Percentiles rank a stretch among this genome's conserved stretches.
phyloP scores from a whole-genome alignment of 257 asterid genomes.

The Orobanche coerulescens region DNA sequence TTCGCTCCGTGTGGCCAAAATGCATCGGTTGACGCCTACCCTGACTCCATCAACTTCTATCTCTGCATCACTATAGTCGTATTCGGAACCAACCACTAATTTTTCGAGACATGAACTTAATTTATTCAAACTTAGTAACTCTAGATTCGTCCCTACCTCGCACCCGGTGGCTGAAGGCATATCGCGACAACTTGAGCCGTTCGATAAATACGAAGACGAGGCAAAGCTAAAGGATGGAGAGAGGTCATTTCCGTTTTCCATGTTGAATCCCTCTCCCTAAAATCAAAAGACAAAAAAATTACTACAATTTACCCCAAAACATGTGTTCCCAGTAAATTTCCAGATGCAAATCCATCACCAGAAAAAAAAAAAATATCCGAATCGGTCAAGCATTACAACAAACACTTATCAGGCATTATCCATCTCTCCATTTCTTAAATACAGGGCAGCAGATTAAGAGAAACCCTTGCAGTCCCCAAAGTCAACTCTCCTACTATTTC shows the following conservation, averaged over 20 bases:
- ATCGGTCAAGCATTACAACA: background rate
- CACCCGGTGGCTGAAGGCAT: conserved; percentile 22
- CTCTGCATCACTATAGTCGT: conserved; percentile 66
- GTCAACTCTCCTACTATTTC: conserved; percentile 27
- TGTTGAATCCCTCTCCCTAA: background rate
- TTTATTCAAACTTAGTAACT: conserved; percentile 44
- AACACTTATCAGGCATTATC: background rate
- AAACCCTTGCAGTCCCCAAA: conserved; percentile 9
- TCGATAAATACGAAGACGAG: conserved; percentile 52
- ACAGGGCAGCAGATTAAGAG: background rate
- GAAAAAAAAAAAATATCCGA: background rate
- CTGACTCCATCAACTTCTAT: conserved; percentile 55
- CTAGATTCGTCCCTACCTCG: conserved; percentile 42
- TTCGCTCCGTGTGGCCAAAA: conserved; percentile 65
- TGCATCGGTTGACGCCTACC: conserved; percentile 69
- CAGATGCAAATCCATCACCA: conserved; percentile 7
- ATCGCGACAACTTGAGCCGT: conserved; percentile 37
- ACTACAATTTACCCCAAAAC: conserved; percentile 5
- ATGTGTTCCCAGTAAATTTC: background rate
- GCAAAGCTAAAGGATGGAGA: conserved; percentile 54
- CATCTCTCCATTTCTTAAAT: conserved; percentile 6
- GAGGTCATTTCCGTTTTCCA: conserved; percentile 58
- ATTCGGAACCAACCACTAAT: conserved; percentile 43
- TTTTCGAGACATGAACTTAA: conserved; percentile 58
- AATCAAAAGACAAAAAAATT: background rate